phyloP scores from a whole-genome alignment of 768 basidiomycete genomes.

The Megacollybia marginata region DNA sequence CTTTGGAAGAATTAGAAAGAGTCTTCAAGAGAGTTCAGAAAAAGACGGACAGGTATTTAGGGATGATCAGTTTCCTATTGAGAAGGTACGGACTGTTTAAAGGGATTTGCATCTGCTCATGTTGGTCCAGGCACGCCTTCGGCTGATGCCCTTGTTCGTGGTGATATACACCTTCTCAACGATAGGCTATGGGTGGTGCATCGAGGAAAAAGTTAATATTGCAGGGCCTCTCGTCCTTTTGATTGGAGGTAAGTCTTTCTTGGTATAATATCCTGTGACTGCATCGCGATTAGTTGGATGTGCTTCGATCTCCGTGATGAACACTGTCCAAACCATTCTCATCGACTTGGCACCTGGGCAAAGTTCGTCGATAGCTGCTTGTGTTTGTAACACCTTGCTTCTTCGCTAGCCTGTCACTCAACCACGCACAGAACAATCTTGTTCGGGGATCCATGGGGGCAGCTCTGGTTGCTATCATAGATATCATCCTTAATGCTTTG shows the following conservation, averaged over 20 bases:
- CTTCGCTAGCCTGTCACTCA: neutral
- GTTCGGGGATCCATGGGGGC: conserved; percentile 61
- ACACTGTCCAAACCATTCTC: conserved; percentile 14
- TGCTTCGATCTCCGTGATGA: conserved; percentile 13
- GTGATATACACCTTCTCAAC: conserved; percentile 30
- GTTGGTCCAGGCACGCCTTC: conserved; percentile 38
- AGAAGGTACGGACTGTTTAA: conserved; percentile 26
- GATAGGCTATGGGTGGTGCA: conserved; percentile 56
- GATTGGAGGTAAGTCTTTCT: conserved; percentile 2
- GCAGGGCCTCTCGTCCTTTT: conserved; percentile 48
- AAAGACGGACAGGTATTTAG: conserved; percentile 8
- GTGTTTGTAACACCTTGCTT: conserved; percentile 8
- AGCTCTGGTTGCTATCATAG: conserved; percentile 51
- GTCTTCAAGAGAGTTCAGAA: conserved; percentile 25
- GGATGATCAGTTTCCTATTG: conserved; percentile 45
- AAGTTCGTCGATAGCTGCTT: conserved; percentile 17
- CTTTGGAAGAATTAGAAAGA: conserved; percentile 36
- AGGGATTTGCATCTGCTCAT: conserved; percentile 5
- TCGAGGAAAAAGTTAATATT: conserved; percentile 39
- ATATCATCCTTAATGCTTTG: conserved; percentile 51
- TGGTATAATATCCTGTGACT: neutral
- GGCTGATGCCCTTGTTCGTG: conserved; percentile 34
- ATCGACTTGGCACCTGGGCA: conserved; percentile 15
- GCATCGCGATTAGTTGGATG: conserved; percentile 12
- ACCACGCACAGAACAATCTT: conserved; percentile 51